Base-by-base conservation (phyloP, 192 early-diverging fungal species). In the Entomortierella chlamydospora region DNA sequence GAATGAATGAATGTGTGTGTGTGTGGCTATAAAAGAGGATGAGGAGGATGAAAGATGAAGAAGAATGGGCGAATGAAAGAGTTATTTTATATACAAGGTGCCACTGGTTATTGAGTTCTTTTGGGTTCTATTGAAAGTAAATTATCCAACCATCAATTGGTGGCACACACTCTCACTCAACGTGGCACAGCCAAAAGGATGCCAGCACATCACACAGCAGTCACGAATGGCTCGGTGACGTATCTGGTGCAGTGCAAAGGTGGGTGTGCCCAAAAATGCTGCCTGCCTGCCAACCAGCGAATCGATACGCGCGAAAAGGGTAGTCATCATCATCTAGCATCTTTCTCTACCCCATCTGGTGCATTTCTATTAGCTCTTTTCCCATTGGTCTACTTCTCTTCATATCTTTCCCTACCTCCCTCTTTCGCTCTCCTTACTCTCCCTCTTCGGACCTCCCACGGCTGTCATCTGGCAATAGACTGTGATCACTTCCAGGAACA, bases 121-220 rank as follows among this genome's bases (percentile, higher is more conserved):
- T 12, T 12, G 15, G 45, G 34, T 37, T 37, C 34, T 37, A 37
- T 37, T 10, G 17, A 4, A 50, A 17, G 3, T 50, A 15, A 50
- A 15, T 50, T 4, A n/a, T 7, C 26, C 25, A 28, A 29, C 0
- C 6, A 23, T 12, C 23, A 37, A 41, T 61, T 53, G 17, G 50
- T 58, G 41, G 67, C 42, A 55, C 34, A 7, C 10, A 10, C 10
- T 10, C 10, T 37, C 4, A 1, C 57, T 10, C 45, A 39, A 73
- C 71, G 71, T 73, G 71, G 71, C 71, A 73, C 31, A 43, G 49
- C 57, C 33, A 2, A 20, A 6, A n/a, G n/a, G 47, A 42, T 59
- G 62, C 62, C 71, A 73, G 37, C 57, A 52, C 71, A 73, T 41
- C n/a, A 23, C 1, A 9, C 54, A 28, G 42, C 9, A 17, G 13